A percentile compares a stretch with the other conserved stretches of the same genome.
These are phyloP conservation scores for Capsella bursapastoris DNA, from an alignment of 345 rosid species.

Conservation along the genomic window DNA sequence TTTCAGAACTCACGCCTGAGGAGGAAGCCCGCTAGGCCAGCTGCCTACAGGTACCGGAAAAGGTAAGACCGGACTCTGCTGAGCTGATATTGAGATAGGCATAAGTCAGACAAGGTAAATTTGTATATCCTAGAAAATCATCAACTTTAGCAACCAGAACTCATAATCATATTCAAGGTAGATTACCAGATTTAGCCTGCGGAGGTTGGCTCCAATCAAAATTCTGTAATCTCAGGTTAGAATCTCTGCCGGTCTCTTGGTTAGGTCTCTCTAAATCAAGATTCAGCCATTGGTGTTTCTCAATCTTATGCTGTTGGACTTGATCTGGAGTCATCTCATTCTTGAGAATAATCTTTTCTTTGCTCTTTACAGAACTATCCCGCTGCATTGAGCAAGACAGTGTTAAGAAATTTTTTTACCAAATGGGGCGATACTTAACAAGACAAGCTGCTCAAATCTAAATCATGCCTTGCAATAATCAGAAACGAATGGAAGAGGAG, in stretches of 20 bases:
- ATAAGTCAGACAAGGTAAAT: conserved; percentile 16
- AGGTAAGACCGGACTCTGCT: conserved; percentile 46
- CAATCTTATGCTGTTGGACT: conserved; percentile 30
- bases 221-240: conserved; percentile 34
- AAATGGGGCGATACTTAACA: conserved; percentile 7
- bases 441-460: not conserved
- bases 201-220: conserved; percentile 42
- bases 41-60: conserved; percentile 46
- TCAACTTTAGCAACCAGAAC: conserved; percentile 5
- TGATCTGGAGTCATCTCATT: conserved; percentile 33
- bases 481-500: conserved; percentile 32
- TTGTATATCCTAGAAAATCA: conserved; percentile 3
- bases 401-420: not conserved
- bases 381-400: conserved; percentile 28
- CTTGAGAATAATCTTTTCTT: conserved; percentile 33
- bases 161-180: conserved; percentile 9
- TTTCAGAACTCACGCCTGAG: conserved; percentile 50
- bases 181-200: conserved; percentile 47
- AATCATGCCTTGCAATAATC: conserved; percentile 38
- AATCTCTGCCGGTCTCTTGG: conserved; percentile 39
- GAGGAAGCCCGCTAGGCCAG: conserved; percentile 48
- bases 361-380: conserved; percentile 31
- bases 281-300: conserved; percentile 41
- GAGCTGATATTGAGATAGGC: conserved; percentile 46
- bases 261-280: conserved; percentile 50